phyloP scores from a whole-genome alignment of 2,329 filamentous ascomycete species.

The Sporothrix pallida region DNA sequence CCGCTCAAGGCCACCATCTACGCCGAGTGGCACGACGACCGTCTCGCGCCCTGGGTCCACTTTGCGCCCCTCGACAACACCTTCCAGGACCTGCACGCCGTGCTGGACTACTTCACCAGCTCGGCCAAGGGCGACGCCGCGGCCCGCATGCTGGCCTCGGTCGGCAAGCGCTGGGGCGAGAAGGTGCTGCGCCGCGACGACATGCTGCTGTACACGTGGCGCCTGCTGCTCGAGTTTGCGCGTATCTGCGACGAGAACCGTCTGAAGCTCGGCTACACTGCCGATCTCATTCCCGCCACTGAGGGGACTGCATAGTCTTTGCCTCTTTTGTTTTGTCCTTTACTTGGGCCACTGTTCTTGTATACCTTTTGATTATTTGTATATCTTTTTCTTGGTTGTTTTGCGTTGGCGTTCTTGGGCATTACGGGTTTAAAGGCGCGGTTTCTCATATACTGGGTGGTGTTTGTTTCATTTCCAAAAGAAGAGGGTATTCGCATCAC shows the following conservation, averaged over 20 bases:
- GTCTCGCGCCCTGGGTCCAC: slow-evolving; percentile 72
- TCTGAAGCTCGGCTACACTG: slow-evolving; percentile 52
- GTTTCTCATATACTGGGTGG: slow-evolving; percentile 1
- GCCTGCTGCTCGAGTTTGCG: slow-evolving; percentile 65
- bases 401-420: slow-evolving; percentile 20
- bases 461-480: neutral
- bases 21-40: slow-evolving; percentile 75
- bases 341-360: neutral
- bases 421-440: slow-evolving; percentile 1
- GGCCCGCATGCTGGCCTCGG: slow-evolving; percentile 65
- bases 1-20: slow-evolving; percentile 76
- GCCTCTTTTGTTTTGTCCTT: neutral
- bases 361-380: slow-evolving; percentile 3
- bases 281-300: slow-evolving; percentile 44
- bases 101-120: slow-evolving; percentile 67
- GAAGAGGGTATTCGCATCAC: neutral
- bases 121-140: slow-evolving; percentile 56
- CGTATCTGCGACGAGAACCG: slow-evolving; percentile 55
- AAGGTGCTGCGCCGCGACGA: slow-evolving; percentile 67
- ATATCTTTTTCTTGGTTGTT: neutral
- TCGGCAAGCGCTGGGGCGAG: slow-evolving; percentile 66
- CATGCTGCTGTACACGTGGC: slow-evolving; percentile 69
- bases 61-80: slow-evolving; percentile 74
- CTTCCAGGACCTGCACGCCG: slow-evolving; percentile 68
- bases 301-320: slow-evolving; percentile 10